These are phyloP conservation scores for Boletellus sp. DNA, from an alignment of 768 basidiomycete species.

Conservation along the genomic window DNA sequence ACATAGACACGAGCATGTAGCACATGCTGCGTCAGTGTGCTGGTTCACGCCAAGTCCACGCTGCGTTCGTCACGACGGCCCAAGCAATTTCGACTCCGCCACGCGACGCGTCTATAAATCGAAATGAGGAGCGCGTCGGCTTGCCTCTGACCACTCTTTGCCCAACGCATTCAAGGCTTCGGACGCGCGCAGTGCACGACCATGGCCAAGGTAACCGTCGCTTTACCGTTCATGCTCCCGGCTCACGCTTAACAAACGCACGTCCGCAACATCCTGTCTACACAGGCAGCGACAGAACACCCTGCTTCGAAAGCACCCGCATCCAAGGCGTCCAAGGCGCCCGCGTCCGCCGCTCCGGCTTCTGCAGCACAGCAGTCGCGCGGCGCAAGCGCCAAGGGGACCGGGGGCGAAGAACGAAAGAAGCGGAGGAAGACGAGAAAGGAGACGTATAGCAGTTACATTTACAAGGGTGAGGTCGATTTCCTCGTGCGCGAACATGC, in stretches of 20 bases:
- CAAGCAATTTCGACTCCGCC: conserved; percentile 11
- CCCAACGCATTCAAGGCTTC: too few relatives aligned
- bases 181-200: background rate
- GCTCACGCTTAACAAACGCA: background rate
- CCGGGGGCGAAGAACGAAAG: conserved; percentile 42
- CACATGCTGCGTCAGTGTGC: too few relatives aligned
- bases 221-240: background rate
- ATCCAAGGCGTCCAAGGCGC: conserved; percentile 53
- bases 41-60: too few relatives aligned
- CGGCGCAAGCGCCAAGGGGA: conserved; percentile 23
- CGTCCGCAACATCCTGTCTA: too few relatives aligned
- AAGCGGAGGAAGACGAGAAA: conserved; percentile 54
- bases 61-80: too few relatives aligned
- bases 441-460: conserved; percentile 64
- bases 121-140: background rate
- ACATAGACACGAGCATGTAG: too few relatives aligned
- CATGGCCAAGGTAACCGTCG: conserved; percentile 1
- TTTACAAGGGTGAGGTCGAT: conserved; percentile 48
- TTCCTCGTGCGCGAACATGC: too few relatives aligned
- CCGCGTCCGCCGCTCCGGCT: conserved; percentile 38
- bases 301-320: conserved; percentile 28
- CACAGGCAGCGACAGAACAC: background rate
- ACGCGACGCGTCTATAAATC: conserved; percentile 15
- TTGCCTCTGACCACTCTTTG: too few relatives aligned
- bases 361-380: conserved; percentile 32